Conservation (phyloP, 1,139 yeast genomes). For the Suhomyces bribrorum region DNA sequence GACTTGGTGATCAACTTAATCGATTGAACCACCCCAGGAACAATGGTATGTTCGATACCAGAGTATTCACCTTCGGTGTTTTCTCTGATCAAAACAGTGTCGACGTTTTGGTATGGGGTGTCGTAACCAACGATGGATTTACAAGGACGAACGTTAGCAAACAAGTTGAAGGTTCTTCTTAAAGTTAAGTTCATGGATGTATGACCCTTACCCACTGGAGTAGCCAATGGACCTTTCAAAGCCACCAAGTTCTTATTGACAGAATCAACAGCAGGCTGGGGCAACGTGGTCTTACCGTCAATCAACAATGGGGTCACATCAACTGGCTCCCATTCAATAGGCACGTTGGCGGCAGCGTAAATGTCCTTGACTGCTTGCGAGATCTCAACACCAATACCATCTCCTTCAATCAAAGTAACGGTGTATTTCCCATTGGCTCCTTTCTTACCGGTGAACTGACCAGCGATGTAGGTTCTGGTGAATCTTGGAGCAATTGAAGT, state of each 20-base stretch:
- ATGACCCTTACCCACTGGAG: constrained; percentile 99
- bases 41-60: constrained; percentile 97
- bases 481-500: constrained; percentile 40
- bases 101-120: constrained; percentile 92
- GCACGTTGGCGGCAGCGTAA: constrained; percentile 90
- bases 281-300: constrained; percentile 93
- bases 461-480: constrained; percentile 49
- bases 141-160: constrained; percentile 98
- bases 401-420: constrained; percentile 97
- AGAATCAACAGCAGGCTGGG: constrained; percentile 87
- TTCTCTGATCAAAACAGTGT: constrained; percentile 95
- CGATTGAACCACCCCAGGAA: constrained; percentile 98
- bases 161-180: constrained; percentile 94
- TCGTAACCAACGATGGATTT: constrained; percentile 89
- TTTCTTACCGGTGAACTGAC: constrained; percentile 51
- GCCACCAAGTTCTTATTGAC: constrained; percentile 93
- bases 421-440: constrained; percentile 71
- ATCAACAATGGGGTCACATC: constrained; percentile 92
- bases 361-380: constrained; percentile 90
- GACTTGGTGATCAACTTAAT: constrained; percentile 95
- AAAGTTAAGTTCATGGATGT: constrained; percentile 94
- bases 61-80: constrained; percentile 99
- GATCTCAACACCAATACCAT: constrained; percentile 96
- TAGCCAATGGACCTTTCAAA: constrained; percentile 95
- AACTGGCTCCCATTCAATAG: constrained; percentile 95